Base-by-base conservation (phyloP, 768 basidiomycete species). In the Amanita jacksonii region DNA sequence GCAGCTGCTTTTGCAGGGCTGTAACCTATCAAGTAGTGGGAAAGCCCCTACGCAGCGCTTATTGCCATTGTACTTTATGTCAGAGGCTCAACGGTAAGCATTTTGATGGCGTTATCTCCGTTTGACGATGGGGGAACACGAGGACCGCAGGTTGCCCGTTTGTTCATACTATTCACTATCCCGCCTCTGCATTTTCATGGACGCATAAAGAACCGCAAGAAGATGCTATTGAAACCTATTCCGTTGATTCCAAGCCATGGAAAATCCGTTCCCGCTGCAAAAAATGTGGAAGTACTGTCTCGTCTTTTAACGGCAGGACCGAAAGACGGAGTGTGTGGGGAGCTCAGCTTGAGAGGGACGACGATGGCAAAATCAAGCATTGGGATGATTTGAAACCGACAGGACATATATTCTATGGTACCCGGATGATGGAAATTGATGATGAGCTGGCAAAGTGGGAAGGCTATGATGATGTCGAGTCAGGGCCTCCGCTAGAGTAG, bases 31-130 rank as follows among this genome's bases (percentile, higher is more conserved):
- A 63, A 37, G 64, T 78, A 2, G 57, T 56, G 8, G 74, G 73
- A 1, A 57, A 54, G 25, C 78, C 81, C 0, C 50, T 73, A 3
- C 60, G 76, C 25, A 74, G 73, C 49, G 79, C 76, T 4, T 83
- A 76, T 52, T 84, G 79, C 49, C 83, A 85, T 53, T 85, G 83
- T 54, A 77, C 76, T 3, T 57, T 70, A n/a, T 85, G 83, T 52
- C 82, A 84, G 57, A 63, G 72, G 31, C 55, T 81, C 40, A 74
- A 62, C 50, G 76, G 79, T 73, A 54, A 25, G 20, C 22, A 4
- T 5, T 40, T 37, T 31, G 38, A 34, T 30, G 27, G 24, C 36
- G n/a, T 28, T 4, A 30, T 25, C 23, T 23, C 24, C 38, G 24
- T 25, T 39, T 16, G 16, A 23, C 25, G 5, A 19, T 20, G 18